Conservation (phyloP, 768 basidiomycete genomes). For the Lactarius quietus region DNA sequence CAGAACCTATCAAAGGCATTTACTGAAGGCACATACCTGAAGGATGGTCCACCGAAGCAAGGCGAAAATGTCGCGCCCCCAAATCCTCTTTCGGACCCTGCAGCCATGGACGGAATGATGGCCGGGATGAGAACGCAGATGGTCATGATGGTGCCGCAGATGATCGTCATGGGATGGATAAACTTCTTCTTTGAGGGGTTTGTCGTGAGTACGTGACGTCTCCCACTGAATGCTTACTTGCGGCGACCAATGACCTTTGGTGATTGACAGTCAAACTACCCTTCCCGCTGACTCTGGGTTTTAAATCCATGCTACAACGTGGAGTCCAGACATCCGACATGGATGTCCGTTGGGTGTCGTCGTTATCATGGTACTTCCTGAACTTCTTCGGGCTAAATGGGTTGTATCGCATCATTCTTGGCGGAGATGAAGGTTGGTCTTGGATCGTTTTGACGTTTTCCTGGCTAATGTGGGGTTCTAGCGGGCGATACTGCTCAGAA, state of each 20-base stretch:
- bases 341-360: slow-evolving; percentile 99
- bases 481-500: slow-evolving; percentile 79
- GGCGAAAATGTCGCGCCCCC: slow-evolving; percentile 56
- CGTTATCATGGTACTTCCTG: slow-evolving; percentile 98
- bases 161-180: slow-evolving; percentile 99
- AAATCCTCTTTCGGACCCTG: slow-evolving; percentile 86
- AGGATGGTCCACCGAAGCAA: slow-evolving; percentile 71
- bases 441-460: slow-evolving; percentile 22
- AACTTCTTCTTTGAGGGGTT: slow-evolving; percentile 99
- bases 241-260: slow-evolving; percentile 5
- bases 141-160: slow-evolving; percentile 98
- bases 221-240: neutral
- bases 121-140: slow-evolving; percentile 98
- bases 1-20: slow-evolving; percentile 70
- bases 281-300: slow-evolving; percentile 93
- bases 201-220: slow-evolving; percentile 73
- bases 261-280: slow-evolving; percentile 80
- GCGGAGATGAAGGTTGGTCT: slow-evolving; percentile 77
- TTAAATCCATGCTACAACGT: slow-evolving; percentile 97
- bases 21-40: slow-evolving; percentile 75
- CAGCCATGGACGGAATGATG: slow-evolving; percentile 98
- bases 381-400: slow-evolving; percentile 98
- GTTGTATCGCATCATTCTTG: slow-evolving; percentile 89
- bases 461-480: slow-evolving; percentile 32
- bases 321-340: slow-evolving; percentile 94